Percentiles rank a stretch among this genome's conserved stretches.
Evolutionary conservation across 2,329 filamentous ascomycete genomes (phyloP).

Genomic region (Neophaeococcomyces aloes): DNA sequence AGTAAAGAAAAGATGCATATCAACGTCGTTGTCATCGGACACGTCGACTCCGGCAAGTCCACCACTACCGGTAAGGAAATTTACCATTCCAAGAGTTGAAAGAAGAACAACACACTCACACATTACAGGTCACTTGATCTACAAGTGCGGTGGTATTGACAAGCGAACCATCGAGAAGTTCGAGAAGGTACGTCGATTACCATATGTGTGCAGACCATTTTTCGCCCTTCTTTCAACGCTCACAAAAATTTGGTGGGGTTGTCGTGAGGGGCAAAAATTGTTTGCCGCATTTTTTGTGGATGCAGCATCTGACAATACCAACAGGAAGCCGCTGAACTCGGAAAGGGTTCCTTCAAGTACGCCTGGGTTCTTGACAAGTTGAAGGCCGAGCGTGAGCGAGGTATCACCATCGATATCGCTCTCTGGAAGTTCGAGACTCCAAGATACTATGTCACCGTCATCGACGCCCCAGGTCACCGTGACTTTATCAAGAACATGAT

Average conservation of each 20-base stretch:
- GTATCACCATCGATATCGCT: conserved; percentile 99
- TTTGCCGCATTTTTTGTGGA: background rate
- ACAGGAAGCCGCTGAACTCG: conserved; percentile 95
- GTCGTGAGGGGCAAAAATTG: conserved; percentile 14
- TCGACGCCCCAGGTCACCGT: conserved; percentile 98
- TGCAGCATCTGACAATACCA: conserved; percentile 7
- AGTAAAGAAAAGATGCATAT: conserved; percentile 97
- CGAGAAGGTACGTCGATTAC: conserved; percentile 76
- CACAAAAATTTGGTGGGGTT: conserved; percentile 25
- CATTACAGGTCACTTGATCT: conserved; percentile 80
- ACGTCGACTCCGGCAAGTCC: conserved; percentile 99
- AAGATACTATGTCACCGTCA: conserved; percentile 97
- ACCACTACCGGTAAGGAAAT: conserved; percentile 72
- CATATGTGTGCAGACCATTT: conserved; percentile 11
- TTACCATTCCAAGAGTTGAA: conserved; percentile 19
- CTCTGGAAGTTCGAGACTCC: conserved; percentile 99
- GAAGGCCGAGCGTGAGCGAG: conserved; percentile 99
- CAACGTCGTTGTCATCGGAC: conserved; percentile 97
- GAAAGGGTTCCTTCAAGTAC: conserved; percentile 99
- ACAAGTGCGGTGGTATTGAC: conserved; percentile 99
- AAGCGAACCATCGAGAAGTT: conserved; percentile 99
- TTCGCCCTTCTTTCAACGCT: conserved; percentile 24
- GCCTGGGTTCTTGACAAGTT: conserved; percentile 99
- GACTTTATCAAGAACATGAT: conserved; percentile 99
- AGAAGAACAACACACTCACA: conserved; percentile 24